Base-by-base conservation (phyloP, 495 filamentous ascomycete species). In the Copromyces sp. region DNA sequence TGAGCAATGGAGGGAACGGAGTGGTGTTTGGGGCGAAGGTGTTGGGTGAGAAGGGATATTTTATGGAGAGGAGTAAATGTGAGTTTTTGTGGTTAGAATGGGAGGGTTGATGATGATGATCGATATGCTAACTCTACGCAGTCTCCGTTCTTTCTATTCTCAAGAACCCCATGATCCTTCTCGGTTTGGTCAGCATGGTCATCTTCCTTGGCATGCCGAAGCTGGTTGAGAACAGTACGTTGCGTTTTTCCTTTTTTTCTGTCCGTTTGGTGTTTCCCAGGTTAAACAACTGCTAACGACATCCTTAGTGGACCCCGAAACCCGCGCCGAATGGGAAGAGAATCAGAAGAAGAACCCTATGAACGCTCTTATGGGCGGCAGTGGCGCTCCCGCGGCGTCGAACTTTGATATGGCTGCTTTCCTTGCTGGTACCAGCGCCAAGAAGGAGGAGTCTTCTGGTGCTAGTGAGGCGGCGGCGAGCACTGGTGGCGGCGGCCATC, bases 151-250 rank as follows among this genome's bases (percentile, higher is more conserved):
- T 97, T 71, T 86, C 87, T 74, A 88, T 98, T 53, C 85, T 98
- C 76, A 92, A 93, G 82, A 97, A 91, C 77, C 95, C 95, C 4
- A 98, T 98, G 92, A 97, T 99, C 71, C 83, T 99, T 61, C 88
- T 99, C 82, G 92, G 91, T 14, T 79, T 97, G 29, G 89, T 95
- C 32, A 92, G 90, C 39, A 85, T 98, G 85, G 90, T 80, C 0
- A 81, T 97, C 65, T 94, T 97, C 47, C 83, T 98, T 69, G 94
- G 94, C 38, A 90, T 98, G 89, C 95, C 95, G 9, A 94, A 97
- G 81, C 79, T 99, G 41, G 89, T 98, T 82, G 94, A 98, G 69
- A 98, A 97, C 75, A 97, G 94, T 98, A 89, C 71, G 94, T 88
- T 69, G 72, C 9, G 1, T 29, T 38, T 71, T 69, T 39, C 39